phyloP scores from a whole-genome alignment of 257 asterid genomes.

The Solanum sejunctum region DNA sequence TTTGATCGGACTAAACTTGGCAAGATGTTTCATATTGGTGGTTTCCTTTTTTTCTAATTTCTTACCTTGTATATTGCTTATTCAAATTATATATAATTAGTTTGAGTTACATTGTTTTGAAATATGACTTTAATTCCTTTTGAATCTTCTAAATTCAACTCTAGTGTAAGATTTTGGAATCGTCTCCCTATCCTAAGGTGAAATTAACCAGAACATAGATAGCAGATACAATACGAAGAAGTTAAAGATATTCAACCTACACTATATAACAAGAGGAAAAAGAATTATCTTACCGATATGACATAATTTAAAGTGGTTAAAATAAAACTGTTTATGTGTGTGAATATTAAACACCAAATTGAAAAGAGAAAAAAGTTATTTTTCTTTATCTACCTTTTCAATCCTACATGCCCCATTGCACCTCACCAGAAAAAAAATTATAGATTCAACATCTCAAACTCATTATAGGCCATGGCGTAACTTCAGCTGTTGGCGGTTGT shows the following conservation, averaged over 20 bases:
- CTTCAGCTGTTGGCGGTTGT: constrained; percentile 46
- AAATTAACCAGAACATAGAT: neutral
- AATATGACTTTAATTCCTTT: neutral
- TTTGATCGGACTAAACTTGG: neutral
- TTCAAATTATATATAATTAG: neutral
- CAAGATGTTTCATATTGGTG: neutral
- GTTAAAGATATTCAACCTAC: too few relatives aligned
- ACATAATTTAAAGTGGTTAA: too few relatives aligned
- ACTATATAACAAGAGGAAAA: too few relatives aligned
- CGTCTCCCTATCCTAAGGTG: neutral
- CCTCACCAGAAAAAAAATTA: neutral
- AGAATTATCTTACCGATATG: too few relatives aligned
- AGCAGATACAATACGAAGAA: too few relatives aligned
- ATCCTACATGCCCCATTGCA: neutral
- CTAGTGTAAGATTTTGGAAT: neutral
- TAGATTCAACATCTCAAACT: constrained; percentile 42
- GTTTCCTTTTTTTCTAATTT: neutral
- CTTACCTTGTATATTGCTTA: neutral
- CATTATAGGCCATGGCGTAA: constrained; percentile 49
- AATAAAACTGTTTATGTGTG: too few relatives aligned
- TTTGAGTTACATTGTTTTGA: neutral
- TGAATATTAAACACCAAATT: too few relatives aligned
- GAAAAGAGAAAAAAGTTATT: too few relatives aligned
- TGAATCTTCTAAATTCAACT: neutral
- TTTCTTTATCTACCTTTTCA: too few relatives aligned